Base-by-base conservation (phyloP, 495 filamentous ascomycete genomes). In the Podospora pseudopauciseta region DNA sequence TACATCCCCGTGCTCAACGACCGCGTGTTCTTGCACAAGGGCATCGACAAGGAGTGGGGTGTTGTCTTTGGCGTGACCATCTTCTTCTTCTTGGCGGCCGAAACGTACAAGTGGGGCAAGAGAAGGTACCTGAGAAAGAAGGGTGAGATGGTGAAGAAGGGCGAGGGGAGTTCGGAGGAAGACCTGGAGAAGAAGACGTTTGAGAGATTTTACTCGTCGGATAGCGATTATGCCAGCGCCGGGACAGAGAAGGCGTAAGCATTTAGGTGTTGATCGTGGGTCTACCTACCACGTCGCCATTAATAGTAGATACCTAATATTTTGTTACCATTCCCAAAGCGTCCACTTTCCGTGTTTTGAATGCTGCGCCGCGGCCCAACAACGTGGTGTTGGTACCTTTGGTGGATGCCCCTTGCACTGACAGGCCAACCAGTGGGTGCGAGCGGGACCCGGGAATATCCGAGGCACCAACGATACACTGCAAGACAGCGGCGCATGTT, bases 11-110 rank as follows among this genome's bases (percentile, higher is more conserved):
- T 84, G 3, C 78, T 93, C 34, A 92, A 92, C 74, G 78, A 77
- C 0, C 73, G 76, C 0, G 90, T 93, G 1, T 93, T 93, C 80
- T 91, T 90, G 75, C 91, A 93, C 69, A 82, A 79, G 5, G 84
- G 84, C 5, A 92, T 93, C 61, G 81, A 70, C 60, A 92, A 90
- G 90, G 90, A 92, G 74, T 92, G 91, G 90, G 86, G 81, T 4
- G 72, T 89, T 20, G 87, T 86, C 0, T 77, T 89, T 61, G 83
- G 82, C 4, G 85, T 85, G 13, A 84, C 84, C 3, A 74, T 85
- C 30, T 70, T 90, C n/a, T 92, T 89, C 70, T 81, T 92, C 26
- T 69, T 75, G 0, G 85, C 87, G 49, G 80, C 90, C 53, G 90
- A 90, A 78, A 78, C 77, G 18, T 92, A 87, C 88, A 91, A 63